These are phyloP conservation scores for Theileria parva DNA, from an alignment of 169 alveolate genomes.

Conservation along the genomic window DNA sequence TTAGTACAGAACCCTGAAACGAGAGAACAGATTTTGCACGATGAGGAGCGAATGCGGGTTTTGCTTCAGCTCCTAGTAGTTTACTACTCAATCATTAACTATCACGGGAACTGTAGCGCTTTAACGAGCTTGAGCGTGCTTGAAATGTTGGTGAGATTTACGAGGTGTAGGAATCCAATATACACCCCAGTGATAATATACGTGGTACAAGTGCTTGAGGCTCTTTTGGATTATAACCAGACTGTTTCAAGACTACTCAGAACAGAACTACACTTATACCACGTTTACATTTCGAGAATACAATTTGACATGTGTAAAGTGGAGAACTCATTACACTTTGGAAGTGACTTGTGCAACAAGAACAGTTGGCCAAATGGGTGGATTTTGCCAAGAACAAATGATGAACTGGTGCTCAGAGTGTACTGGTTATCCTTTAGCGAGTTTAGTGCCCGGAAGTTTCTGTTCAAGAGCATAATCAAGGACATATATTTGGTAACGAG, in stretches of 20 bases:
- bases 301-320: constrained; percentile 75
- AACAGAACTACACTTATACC: constrained; percentile 70
- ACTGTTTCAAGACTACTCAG: constrained; percentile 66
- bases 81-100: constrained; percentile 51
- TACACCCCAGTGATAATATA: constrained; percentile 70
- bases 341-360: constrained; percentile 13
- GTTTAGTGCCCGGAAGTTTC: constrained; percentile 47
- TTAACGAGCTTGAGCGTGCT: constrained; percentile 49
- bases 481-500: constrained; percentile 40
- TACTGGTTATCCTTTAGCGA: constrained; percentile 59
- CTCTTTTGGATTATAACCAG: constrained; percentile 73
- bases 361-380: constrained; percentile 51
- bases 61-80: constrained; percentile 58
- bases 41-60: constrained; percentile 60
- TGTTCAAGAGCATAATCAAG: constrained; percentile 53
- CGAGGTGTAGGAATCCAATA: constrained; percentile 68
- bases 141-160: constrained; percentile 63
- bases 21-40: constrained; percentile 9
- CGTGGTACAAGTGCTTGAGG: constrained; percentile 73
- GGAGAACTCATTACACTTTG: constrained; percentile 47
- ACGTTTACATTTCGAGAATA: constrained; percentile 68
- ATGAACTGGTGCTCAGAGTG: constrained; percentile 28
- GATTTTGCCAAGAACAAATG: constrained; percentile 32
- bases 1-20: constrained; percentile 22
- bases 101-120: constrained; percentile 60